Conservation (phyloP, 2,329 filamentous ascomycete species). For the Aspergillus sp. region DNA sequence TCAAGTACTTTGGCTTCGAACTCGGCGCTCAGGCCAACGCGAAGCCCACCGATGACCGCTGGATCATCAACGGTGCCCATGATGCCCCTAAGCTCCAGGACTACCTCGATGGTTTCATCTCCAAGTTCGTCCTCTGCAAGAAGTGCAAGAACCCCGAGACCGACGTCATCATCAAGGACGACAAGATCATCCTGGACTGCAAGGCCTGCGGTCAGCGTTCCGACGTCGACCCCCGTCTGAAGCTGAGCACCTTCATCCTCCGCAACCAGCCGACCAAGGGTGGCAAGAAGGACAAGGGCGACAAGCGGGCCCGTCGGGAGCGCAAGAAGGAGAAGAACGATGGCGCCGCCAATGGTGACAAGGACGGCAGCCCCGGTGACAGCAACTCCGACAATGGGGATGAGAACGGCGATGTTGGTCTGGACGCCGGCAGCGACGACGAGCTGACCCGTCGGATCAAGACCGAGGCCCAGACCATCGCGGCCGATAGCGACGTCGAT, state of each 20-base stretch:
- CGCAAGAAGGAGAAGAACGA: conserved; percentile 74
- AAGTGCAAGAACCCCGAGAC: conserved; percentile 99
- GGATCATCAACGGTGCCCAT: conserved; percentile 99
- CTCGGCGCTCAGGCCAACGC: conserved; percentile 98
- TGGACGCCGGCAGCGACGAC: conserved; percentile 81
- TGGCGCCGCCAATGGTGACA: conserved; percentile 56
- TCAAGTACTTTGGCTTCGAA: conserved; percentile 99
- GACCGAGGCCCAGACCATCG: conserved; percentile 69
- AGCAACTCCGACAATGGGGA: conserved; percentile 62
- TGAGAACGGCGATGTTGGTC: conserved; percentile 64
- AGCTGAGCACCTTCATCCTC: conserved; percentile 94
- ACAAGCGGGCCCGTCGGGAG: conserved; percentile 76
- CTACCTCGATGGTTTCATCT: conserved; percentile 96
- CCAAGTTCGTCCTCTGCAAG: conserved; percentile 98
- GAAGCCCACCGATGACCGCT: conserved; percentile 94
- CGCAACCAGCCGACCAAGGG: conserved; percentile 87
- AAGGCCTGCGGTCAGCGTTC: conserved; percentile 96
- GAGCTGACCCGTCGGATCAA: conserved; percentile 79
- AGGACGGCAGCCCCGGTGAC: conserved; percentile 63
- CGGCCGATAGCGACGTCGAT: conserved; percentile 63
- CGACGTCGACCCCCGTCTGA: conserved; percentile 87
- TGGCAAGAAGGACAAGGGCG: conserved; percentile 93
- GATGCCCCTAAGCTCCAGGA: conserved; percentile 95
- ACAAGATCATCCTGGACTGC: conserved; percentile 89
- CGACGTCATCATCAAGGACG: conserved; percentile 91